These are phyloP conservation scores for Bolboschoenoplectus hybrid DNA, from an alignment of 202 grass and related monocot species.

Conservation along the genomic window DNA sequence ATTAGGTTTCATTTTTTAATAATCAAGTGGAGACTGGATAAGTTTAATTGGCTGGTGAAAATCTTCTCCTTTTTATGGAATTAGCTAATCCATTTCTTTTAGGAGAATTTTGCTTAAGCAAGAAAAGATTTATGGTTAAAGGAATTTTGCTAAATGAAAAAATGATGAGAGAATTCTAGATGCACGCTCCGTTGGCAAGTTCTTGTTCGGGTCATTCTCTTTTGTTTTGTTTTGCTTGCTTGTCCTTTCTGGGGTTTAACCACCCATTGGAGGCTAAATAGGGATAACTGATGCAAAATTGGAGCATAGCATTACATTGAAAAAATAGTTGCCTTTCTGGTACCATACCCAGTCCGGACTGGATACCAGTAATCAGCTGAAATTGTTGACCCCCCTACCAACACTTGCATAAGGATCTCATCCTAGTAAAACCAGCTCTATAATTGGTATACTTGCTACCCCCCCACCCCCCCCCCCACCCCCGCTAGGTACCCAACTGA, in stretches of 20 bases:
- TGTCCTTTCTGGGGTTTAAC: background rate
- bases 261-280: background rate
- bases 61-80: background rate
- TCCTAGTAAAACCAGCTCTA: background rate
- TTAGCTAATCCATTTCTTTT: background rate
- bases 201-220: background rate
- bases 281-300: background rate
- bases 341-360: background rate
- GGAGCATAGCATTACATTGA: background rate
- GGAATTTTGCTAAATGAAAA: background rate
- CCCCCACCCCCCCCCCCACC: too few species aligned
- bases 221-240: background rate
- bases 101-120: background rate
- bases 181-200: background rate
- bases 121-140: background rate
- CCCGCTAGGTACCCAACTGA: background rate
- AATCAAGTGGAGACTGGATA: background rate
- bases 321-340: background rate
- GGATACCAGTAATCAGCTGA: background rate
- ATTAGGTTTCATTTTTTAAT: background rate
- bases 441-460: background rate
- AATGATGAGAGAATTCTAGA: background rate
- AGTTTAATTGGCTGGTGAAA: background rate
- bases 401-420: background rate
- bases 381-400: background rate